Conservation (phyloP, 176 grass and related monocot species). For the Alopecurus myosuroides region DNA sequence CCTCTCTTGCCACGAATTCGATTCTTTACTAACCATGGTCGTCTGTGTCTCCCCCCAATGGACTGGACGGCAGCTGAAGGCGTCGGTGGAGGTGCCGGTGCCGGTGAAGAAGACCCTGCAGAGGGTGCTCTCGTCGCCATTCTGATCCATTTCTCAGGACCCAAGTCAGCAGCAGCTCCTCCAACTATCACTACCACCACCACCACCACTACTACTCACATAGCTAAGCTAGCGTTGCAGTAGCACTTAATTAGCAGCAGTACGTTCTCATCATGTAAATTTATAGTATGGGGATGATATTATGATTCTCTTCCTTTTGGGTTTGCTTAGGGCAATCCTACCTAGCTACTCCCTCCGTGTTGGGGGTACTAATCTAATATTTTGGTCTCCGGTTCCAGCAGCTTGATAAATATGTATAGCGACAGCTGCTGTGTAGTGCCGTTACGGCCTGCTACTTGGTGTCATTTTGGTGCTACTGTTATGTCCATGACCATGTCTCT, state of each 20-base stretch:
- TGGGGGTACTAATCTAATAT: not conserved
- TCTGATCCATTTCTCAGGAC: not conserved
- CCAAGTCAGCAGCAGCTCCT: not conserved
- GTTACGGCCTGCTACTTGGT: no score
- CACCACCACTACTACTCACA: not conserved
- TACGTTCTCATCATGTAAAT: not conserved
- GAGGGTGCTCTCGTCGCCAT: conserved; percentile 45
- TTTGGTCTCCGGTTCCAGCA: not conserved
- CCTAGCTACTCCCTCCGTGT: no score
- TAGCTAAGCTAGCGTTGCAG: not conserved
- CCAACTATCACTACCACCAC: not conserved
- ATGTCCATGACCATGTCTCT: not conserved
- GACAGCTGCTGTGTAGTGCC: no score
- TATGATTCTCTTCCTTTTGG: not conserved
- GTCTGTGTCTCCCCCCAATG: no score
- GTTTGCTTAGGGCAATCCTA: no score
- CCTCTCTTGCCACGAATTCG: not conserved
- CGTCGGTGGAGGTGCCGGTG: conserved; percentile 24
- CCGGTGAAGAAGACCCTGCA: conserved; percentile 34
- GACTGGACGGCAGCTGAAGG: conserved; percentile 33
- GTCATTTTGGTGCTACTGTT: not conserved
- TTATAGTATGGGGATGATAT: no score
- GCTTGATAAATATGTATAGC: no score
- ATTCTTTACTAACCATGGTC: not conserved
- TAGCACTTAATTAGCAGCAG: not conserved